A percentile compares a stretch with the other conserved stretches of the same genome.
These are phyloP conservation scores for Sphaerobolus stellatus DNA, from an alignment of 1,284 basidiomycete genomes.

Conservation along the genomic window DNA sequence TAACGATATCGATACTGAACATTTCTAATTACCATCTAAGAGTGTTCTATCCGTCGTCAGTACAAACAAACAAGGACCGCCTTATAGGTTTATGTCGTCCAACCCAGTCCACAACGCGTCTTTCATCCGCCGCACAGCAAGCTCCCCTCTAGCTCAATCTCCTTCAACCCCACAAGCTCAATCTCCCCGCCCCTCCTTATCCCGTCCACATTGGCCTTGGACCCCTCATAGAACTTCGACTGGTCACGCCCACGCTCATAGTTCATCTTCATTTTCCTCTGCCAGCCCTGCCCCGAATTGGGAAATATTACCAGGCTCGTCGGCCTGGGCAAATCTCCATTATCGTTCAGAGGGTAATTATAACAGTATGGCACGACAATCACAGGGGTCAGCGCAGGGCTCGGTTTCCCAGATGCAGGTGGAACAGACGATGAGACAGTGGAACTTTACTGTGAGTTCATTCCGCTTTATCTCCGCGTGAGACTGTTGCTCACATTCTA, in stretches of 20 bases:
- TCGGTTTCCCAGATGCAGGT: constrained; percentile 3
- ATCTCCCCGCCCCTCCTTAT: constrained; percentile 6
- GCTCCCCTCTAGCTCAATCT: not conserved
- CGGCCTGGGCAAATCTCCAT: not conserved
- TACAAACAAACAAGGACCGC: no score
- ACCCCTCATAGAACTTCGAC: no score
- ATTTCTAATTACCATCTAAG: no score
- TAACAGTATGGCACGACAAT: constrained; percentile 2
- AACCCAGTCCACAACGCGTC: no score
- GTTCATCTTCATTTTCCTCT: constrained; percentile 1
- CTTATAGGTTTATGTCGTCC: no score
- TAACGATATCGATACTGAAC: no score
- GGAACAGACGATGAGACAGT: constrained; percentile 12
- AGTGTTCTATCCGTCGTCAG: no score
- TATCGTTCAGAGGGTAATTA: no score
- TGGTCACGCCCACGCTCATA: constrained; percentile 5
- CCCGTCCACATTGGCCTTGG: constrained; percentile 14
- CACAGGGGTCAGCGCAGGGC: not conserved
- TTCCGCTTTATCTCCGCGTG: not conserved
- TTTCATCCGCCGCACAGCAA: not conserved
- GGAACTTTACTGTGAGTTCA: constrained; percentile 11
- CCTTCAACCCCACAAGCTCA: constrained; percentile 4
- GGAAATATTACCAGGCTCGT: constrained; percentile 8
- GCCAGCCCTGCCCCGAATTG: constrained; percentile 6
- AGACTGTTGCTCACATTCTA: no score